Evolutionary conservation across 805 yeast genomes (phyloP).

Genomic region (Zygoascus tannicola): DNA sequence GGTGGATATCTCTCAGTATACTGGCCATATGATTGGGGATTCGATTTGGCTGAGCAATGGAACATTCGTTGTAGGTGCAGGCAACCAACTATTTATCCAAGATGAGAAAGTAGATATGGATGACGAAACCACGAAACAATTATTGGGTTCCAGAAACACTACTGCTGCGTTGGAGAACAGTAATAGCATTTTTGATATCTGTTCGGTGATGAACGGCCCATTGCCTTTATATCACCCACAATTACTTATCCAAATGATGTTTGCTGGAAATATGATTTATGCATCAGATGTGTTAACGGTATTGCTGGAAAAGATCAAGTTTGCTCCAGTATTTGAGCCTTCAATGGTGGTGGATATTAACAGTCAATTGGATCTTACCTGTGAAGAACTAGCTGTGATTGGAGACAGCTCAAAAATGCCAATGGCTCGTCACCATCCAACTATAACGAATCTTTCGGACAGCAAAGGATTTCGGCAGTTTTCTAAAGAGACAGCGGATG

Average conservation of each 20-base stretch:
- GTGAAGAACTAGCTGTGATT: constrained; percentile 14
- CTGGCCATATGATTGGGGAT: constrained; percentile 80
- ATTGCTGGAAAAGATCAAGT: constrained; percentile 45
- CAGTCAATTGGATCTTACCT: constrained; percentile 20
- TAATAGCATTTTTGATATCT: constrained; percentile 50
- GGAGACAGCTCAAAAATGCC: background rate
- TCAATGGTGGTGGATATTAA: constrained; percentile 27
- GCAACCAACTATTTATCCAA: constrained; percentile 79
- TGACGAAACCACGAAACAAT: constrained; percentile 43
- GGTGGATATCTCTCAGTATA: constrained; percentile 59
- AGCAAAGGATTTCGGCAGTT: constrained; percentile 1
- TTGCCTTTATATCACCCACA: constrained; percentile 89
- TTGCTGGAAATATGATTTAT: constrained; percentile 43
- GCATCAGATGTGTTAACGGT: constrained; percentile 49
- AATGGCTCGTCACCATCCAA: background rate
- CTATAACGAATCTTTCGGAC: constrained; percentile 3
- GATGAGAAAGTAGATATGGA: constrained; percentile 55
- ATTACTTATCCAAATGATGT: constrained; percentile 63
- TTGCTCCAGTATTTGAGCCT: constrained; percentile 37
- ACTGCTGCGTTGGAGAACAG: constrained; percentile 8
- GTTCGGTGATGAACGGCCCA: constrained; percentile 77
- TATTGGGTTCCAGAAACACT: constrained; percentile 45
- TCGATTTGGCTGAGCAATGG: constrained; percentile 80
- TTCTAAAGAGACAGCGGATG: constrained; percentile 19
- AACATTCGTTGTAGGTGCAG: constrained; percentile 71